Conservation (phyloP, 257 asterid species). For the Coffea eugenioides region DNA sequence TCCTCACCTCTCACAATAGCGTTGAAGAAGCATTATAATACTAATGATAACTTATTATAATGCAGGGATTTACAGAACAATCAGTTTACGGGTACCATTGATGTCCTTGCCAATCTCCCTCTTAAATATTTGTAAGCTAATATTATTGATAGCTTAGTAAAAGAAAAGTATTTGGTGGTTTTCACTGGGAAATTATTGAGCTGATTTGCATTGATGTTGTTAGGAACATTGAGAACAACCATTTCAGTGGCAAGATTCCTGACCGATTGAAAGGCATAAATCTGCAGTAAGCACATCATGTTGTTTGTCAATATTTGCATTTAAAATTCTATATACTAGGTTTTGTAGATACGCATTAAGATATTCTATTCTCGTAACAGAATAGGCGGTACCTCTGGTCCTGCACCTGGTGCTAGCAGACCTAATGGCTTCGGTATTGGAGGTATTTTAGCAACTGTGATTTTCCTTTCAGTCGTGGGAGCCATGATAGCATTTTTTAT, state of each 20-base stretch:
- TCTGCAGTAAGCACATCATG: constrained; percentile 44
- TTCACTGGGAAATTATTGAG: neutral
- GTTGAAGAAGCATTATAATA: neutral
- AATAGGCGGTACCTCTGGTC: constrained; percentile 58
- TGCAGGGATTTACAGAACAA: constrained; percentile 88
- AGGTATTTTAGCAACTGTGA: constrained; percentile 83
- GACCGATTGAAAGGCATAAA: constrained; percentile 63
- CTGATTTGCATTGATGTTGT: neutral
- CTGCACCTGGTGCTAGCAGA: constrained; percentile 75
- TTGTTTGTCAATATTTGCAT: neutral
- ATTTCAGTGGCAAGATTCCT: constrained; percentile 84
- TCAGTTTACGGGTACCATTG: constrained; percentile 85
- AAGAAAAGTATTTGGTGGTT: neutral
- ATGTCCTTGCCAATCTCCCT: constrained; percentile 83
- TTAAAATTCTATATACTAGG: neutral
- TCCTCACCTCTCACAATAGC: constrained; percentile 3
- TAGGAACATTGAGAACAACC: constrained; percentile 89
- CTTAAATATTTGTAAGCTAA: constrained; percentile 69
- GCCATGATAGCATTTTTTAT: constrained; percentile 73
- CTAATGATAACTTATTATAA: constrained; percentile 9
- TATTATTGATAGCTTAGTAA: constrained; percentile 14
- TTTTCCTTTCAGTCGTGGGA: constrained; percentile 69
- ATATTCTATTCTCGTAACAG: constrained; percentile 37
- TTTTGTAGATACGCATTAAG: neutral
- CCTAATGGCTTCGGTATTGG: constrained; percentile 75